These are phyloP conservation scores for Debaryomyces psychrophilus DNA, from an alignment of 1,139 yeast species.

Conservation along the genomic window DNA sequence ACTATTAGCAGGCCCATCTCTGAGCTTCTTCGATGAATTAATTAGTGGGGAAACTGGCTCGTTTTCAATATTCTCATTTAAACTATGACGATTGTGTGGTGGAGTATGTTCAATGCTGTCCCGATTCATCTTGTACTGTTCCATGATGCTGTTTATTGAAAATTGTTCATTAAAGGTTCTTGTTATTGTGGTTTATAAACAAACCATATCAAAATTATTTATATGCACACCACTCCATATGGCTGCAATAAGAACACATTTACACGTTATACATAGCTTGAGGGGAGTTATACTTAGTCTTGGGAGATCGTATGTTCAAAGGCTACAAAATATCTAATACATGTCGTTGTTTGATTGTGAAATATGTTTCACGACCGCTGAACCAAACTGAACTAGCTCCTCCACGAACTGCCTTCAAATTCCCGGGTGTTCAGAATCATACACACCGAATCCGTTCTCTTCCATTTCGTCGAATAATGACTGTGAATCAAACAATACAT, in stretches of 20 bases:
- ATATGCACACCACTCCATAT: slow-evolving; percentile 1
- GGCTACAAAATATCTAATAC: no score
- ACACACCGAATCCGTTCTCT: no score
- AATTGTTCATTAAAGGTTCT: not conserved
- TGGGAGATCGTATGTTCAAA: not conserved
- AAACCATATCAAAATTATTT: not conserved
- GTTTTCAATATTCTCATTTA: slow-evolving; percentile 8
- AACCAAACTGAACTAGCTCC: not conserved
- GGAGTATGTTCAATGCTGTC: not conserved
- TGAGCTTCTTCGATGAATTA: slow-evolving; percentile 3
- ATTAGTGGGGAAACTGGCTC: slow-evolving; percentile 4
- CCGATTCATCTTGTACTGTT: not conserved
- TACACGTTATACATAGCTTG: not conserved
- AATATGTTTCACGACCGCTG: not conserved
- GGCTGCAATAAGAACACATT: slow-evolving; percentile 1
- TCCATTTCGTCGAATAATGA: no score
- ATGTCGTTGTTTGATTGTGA: no score
- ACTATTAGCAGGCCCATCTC: not conserved
- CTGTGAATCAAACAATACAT: no score
- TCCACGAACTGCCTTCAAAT: no score
- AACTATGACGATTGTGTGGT: not conserved
- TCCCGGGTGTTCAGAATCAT: no score
- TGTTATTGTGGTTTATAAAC: slow-evolving; percentile 5
- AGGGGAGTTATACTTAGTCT: not conserved
- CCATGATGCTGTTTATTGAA: not conserved